These are phyloP conservation scores for Microsporum canis DNA, from an alignment of 2,329 filamentous ascomycete genomes.

Conservation along the genomic window DNA sequence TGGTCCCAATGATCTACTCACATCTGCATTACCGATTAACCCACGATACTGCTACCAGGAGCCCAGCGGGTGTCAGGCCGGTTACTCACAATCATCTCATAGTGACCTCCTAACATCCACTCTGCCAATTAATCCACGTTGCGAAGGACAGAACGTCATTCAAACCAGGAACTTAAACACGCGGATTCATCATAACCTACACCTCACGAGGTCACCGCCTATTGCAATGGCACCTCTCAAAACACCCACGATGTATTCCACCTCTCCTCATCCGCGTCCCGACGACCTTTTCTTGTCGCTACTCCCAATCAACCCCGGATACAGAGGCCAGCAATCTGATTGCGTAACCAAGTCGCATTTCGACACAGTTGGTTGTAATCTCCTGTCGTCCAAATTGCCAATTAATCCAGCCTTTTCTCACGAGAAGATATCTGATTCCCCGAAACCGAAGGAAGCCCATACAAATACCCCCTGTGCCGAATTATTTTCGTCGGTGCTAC, in stretches of 20 bases:
- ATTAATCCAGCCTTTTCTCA: conserved; percentile 4
- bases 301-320: conserved; percentile 9
- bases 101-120: conserved; percentile 1
- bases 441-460: neutral
- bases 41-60: neutral
- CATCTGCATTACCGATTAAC: neutral
- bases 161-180: neutral
- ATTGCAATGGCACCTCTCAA: conserved; percentile 14
- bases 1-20: neutral
- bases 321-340: neutral
- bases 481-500: conserved; percentile 3
- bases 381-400: conserved; percentile 7
- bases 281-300: conserved; percentile 6
- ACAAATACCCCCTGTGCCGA: neutral
- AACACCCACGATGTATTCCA: conserved; percentile 12
- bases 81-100: neutral
- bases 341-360: neutral
- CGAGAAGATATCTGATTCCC: neutral
- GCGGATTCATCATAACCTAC: neutral
- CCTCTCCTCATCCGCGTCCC: conserved; percentile 7
- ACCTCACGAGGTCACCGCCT: neutral
- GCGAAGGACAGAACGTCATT: neutral
- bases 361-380: neutral
- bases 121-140: conserved; percentile 2
- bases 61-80: neutral